phyloP scores from a whole-genome alignment of 2,329 filamentous ascomycete genomes.

The Xylaria arbuscula region DNA sequence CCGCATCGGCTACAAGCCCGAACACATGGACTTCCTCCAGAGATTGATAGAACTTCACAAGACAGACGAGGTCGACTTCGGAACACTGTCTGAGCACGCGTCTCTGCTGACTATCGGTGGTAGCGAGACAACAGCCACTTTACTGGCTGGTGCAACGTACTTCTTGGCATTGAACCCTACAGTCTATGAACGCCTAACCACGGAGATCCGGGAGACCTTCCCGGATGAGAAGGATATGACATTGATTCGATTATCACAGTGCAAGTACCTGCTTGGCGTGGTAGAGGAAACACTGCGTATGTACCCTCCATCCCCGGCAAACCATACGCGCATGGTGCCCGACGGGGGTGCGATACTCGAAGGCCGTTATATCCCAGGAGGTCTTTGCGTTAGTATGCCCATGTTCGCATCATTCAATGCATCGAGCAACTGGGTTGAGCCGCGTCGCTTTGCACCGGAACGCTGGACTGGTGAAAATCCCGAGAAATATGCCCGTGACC shows the following conservation, averaged over 20 bases:
- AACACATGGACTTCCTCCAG: slow-evolving; percentile 3
- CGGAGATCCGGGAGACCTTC: slow-evolving; percentile 7
- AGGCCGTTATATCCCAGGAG: slow-evolving; percentile 1
- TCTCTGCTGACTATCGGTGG: slow-evolving; percentile 6
- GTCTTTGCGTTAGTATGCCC: neutral
- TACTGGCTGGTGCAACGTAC: neutral
- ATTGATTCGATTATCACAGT: neutral
- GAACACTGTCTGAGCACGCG: slow-evolving; percentile 4
- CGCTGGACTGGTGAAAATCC: slow-evolving; percentile 4
- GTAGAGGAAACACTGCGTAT: slow-evolving; percentile 11
- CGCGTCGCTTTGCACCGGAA: slow-evolving; percentile 7
- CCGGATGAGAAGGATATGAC: neutral
- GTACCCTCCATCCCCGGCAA: slow-evolving; percentile 2
- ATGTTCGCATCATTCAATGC: neutral
- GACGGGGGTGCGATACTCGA: neutral
- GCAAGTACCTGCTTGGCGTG: neutral
- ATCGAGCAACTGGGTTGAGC: neutral
- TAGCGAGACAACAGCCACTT: neutral
- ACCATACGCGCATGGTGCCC: slow-evolving; percentile 5
- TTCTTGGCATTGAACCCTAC: neutral
- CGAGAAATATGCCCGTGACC: slow-evolving; percentile 1
- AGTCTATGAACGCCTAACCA: neutral
- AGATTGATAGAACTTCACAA: neutral
- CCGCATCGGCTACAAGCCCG: neutral
- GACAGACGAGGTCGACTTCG: neutral